phyloP scores from a whole-genome alignment of 2,329 filamentous ascomycete species.

The Pyrenochaeta sp. region DNA sequence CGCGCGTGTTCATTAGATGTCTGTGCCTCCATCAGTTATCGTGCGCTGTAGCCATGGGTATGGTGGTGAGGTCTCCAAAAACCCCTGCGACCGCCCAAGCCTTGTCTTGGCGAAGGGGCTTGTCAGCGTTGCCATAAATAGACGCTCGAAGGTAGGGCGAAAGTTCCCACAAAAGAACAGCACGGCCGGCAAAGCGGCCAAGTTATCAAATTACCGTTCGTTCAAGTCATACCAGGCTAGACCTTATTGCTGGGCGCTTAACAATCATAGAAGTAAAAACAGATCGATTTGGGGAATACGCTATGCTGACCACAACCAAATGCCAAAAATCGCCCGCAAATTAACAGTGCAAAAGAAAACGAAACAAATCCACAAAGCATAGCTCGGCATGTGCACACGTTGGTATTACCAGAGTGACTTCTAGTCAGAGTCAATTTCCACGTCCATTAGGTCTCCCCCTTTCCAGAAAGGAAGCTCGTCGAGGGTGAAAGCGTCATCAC shows the following conservation, averaged over 20 bases:
- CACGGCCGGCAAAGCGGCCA: neutral
- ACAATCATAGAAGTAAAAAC: constrained; percentile 12
- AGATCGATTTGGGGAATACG: constrained; percentile 11
- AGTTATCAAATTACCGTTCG: neutral
- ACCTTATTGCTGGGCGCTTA: constrained; percentile 5
- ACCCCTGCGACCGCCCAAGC: constrained; percentile 11
- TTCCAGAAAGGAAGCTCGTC: constrained; percentile 50
- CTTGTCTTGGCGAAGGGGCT: constrained; percentile 23
- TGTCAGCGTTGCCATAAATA: constrained; percentile 40
- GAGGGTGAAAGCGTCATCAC: constrained; percentile 48
- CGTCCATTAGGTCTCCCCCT: constrained; percentile 34
- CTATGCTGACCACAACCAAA: constrained; percentile 15
- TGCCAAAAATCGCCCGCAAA: constrained; percentile 15
- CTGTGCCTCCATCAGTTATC: constrained; percentile 1
- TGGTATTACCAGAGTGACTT: neutral
- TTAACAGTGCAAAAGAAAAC: neutral
- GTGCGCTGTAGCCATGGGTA: constrained; percentile 3
- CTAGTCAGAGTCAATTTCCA: constrained; percentile 35
- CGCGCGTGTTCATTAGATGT: constrained; percentile 4
- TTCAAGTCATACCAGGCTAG: neutral
- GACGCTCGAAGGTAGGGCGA: constrained; percentile 8
- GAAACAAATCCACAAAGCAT: constrained; percentile 2
- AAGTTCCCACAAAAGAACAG: constrained; percentile 7
- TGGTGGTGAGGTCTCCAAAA: constrained; percentile 10
- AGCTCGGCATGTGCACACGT: neutral